Conservation (phyloP, 1,284 basidiomycete genomes). For the Ustilago vetiveriae region DNA sequence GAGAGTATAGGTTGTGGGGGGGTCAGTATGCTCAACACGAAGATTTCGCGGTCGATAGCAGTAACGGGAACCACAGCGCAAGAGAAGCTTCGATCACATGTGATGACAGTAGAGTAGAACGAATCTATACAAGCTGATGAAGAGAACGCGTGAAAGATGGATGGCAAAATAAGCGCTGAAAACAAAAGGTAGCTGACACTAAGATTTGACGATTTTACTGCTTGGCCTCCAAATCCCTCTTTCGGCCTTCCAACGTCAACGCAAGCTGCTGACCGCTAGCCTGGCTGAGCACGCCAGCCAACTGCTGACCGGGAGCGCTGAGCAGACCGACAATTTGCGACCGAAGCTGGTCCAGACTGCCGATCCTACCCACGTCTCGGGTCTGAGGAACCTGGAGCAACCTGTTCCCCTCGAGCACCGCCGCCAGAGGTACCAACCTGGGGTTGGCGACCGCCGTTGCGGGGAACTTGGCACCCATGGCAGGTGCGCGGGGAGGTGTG, state of each 20-base stretch:
- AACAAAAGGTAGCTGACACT: too few relatives aligned
- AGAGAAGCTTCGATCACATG: background rate
- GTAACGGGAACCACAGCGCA: too few relatives aligned
- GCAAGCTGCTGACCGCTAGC: constrained; percentile 56
- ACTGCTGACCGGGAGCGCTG: constrained; percentile 51
- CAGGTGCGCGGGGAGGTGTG: constrained; percentile 27
- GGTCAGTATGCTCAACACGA: constrained; percentile 15
- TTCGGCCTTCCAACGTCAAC: constrained; percentile 57
- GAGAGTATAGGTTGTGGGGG: too few relatives aligned
- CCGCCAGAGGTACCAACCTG: constrained; percentile 53
- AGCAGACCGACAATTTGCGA: constrained; percentile 64
- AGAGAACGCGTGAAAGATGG: too few relatives aligned
- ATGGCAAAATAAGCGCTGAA: too few relatives aligned
- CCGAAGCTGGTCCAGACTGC: constrained; percentile 50
- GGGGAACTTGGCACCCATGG: constrained; percentile 12
- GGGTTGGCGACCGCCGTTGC: constrained; percentile 45
- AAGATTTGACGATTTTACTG: too few relatives aligned
- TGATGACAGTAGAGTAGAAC: background rate
- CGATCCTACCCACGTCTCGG: constrained; percentile 53
- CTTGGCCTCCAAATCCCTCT: constrained; percentile 57
- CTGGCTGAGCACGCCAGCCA: constrained; percentile 57
- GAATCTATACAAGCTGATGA: constrained; percentile 11
- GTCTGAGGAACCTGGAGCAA: constrained; percentile 52
- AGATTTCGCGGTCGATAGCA: too few relatives aligned
- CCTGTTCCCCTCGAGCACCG: constrained; percentile 49